Base-by-base conservation (phyloP, 148 eudicot genomes). In the Fagopyrum tataricum region DNA sequence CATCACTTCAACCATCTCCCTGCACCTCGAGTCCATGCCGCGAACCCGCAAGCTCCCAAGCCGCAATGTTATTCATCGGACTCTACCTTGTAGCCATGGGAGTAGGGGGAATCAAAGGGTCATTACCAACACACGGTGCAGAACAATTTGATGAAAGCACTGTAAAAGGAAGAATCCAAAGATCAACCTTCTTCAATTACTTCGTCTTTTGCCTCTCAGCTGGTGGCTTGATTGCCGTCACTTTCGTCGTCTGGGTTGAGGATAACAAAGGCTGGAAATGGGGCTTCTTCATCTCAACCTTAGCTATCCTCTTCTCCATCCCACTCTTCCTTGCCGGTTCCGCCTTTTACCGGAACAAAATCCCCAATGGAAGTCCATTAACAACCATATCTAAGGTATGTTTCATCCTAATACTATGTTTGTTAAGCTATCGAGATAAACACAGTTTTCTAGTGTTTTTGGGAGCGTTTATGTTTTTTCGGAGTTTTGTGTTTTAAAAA, bases 231-330 rank as follows among this genome's bases (percentile, higher is more conserved):
- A 85, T 94, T 24, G 98, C 98, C 0, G 94, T 91, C n/a, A 94
- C 98, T 0, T 85, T 94, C 0, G 97, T 94, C 23, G 97, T 94
- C 40, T 94, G 98, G 98, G 58, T 94, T 39, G 98, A 94, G 74
- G 98, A 94, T 61, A 94, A 94, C 76, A 86, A 82, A 76, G 98
- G 98, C 0, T 94, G 98, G 98, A 81, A 88, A 79, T 94, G 98
- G 98, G 98, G 98, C 0, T 94, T 94, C 72, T 86, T 87, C 3
- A 81, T 91, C 69, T 82, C 93, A 4, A 94, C 97, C 3, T 4
- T 91, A 70, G 62, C 93, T 0, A 87, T 94, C 7, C 71, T 94
- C 47, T 72, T 87, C 31, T 89, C 98, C 0, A 84, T 94, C 55
- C 97, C 97, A 0, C 67, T 94, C 41, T 94, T 94, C 43, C 83